Base-by-base conservation (phyloP, 257 asterid species). In the Scutellaria barbata region DNA sequence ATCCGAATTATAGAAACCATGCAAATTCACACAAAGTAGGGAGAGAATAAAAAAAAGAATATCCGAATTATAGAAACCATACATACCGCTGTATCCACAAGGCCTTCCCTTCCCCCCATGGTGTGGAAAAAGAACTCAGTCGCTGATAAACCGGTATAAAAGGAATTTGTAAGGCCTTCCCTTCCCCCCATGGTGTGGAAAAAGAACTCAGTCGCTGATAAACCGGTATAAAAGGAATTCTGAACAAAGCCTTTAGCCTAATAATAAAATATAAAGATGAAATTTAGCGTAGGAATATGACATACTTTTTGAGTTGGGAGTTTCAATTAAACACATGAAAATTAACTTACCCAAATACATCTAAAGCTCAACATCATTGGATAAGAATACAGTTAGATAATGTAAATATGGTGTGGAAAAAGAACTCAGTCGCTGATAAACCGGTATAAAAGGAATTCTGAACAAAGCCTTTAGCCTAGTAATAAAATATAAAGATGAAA, bases 101-200 rank as follows among this genome's bases (percentile, higher is more conserved):
- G 98, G 43, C 98, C 98, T 88, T 93, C 98, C 85, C 98, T 85
- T 63, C 99, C 99, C 17, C 92, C 97, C 99, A 94, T 94, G 74
- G 25, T 22, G 25, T 22, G 25, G 25, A 22, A 94, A 83, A 94
- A 94, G 82, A 91, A 91, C 72, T 94, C 99, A 16, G 97, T 89
- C 12, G 97, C 96, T 17, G 87, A 84, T 76, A 94, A 77, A 68
- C 99, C 99, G 54, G 93, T 85, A 63, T 89, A 94, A 82, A 94
- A 94, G 63, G 99, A 94, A 84, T 91, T 92, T n/a, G n/a, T n/a
- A 54, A 93, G 98, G 43, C 98, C 98, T 88, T 93, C 98, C 85
- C 98, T 85, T 63, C 99, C 99, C 17, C 92, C 97, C 99, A 94
- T 94, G 74, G 25, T 22, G 25, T 22, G 25, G 25, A 22, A 94